Evolutionary conservation across 208 protist species (phyloP).

Genomic region (Leishmania major): DNA sequence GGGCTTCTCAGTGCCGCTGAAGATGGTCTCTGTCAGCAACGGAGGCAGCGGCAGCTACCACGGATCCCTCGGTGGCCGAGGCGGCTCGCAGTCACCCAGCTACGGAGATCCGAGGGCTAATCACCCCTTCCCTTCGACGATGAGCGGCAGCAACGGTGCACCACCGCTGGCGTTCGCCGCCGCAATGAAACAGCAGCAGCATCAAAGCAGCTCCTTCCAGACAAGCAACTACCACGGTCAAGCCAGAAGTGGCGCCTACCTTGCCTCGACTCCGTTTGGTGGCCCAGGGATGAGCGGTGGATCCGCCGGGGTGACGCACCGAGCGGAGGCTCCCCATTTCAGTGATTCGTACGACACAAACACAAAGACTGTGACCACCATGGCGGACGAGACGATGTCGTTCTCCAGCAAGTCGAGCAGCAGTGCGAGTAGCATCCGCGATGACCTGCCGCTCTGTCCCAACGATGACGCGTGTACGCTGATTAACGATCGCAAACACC

Average conservation of each 20-base stretch:
- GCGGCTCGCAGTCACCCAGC: constrained; percentile 15
- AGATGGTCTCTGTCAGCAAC: constrained; percentile 1
- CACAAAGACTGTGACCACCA: constrained; percentile 20
- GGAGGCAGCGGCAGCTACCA: constrained; percentile 4
- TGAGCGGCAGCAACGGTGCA: not conserved
- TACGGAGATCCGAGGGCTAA: constrained; percentile 16
- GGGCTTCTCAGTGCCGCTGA: constrained; percentile 35
- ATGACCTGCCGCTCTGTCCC: constrained; percentile 72
- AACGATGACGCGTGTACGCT: constrained; percentile 69
- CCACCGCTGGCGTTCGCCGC: constrained; percentile 8
- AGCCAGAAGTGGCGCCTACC: constrained; percentile 16
- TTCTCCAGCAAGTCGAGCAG: constrained; percentile 59
- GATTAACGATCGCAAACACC: constrained; percentile 87
- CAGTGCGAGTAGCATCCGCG: constrained; percentile 65
- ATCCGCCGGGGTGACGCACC: not conserved
- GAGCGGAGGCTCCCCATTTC: not conserved
- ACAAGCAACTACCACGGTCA: not conserved
- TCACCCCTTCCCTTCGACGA: constrained; percentile 13
- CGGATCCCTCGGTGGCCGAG: not conserved
- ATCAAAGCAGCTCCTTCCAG: constrained; percentile 5
- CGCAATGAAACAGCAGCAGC: constrained; percentile 20
- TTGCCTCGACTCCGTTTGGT: not conserved
- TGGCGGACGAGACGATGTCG: constrained; percentile 41
- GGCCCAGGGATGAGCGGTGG: not conserved
- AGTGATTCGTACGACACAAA: constrained; percentile 20